phyloP scores from a whole-genome alignment of 2,329 filamentous ascomycete species.

The Colletotrichum sp. region DNA sequence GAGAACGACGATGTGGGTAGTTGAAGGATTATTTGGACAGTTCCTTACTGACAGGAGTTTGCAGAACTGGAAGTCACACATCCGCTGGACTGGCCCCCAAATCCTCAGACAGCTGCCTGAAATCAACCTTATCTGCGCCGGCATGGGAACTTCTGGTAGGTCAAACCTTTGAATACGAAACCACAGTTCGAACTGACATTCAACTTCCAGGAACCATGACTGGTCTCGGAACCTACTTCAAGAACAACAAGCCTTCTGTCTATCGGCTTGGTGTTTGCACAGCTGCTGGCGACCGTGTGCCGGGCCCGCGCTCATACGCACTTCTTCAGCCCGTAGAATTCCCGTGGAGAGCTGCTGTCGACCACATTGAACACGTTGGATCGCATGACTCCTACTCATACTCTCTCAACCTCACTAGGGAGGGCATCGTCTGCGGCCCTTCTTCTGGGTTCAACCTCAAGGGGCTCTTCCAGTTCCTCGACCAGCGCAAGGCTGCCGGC shows the following conservation, averaged over 20 bases:
- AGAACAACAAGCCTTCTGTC: slow-evolving; percentile 52
- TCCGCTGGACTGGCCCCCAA: slow-evolving; percentile 65
- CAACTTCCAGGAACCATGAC: slow-evolving; percentile 45
- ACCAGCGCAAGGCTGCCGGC: slow-evolving; percentile 50
- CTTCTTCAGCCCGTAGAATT: slow-evolving; percentile 57
- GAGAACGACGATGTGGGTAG: slow-evolving; percentile 49
- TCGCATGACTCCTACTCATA: slow-evolving; percentile 57
- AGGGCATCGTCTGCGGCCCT: slow-evolving; percentile 65
- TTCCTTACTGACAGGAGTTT: not conserved
- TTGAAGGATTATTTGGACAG: rapidly evolving
- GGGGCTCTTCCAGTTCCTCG: slow-evolving; percentile 55
- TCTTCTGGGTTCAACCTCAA: slow-evolving; percentile 64
- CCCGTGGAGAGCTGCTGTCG: slow-evolving; percentile 61
- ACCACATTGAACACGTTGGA: slow-evolving; percentile 60
- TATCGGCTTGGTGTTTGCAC: slow-evolving; percentile 57
- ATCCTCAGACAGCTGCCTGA: slow-evolving; percentile 60
- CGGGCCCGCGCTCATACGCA: slow-evolving; percentile 60
- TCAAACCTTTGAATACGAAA: not conserved
- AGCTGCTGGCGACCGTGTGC: slow-evolving; percentile 60
- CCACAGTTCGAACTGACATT: not conserved
- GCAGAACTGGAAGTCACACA: slow-evolving; percentile 59
- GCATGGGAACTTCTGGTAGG: slow-evolving; percentile 61
- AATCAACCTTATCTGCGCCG: slow-evolving; percentile 60
- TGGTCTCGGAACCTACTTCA: slow-evolving; percentile 55
- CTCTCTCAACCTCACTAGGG: slow-evolving; percentile 58